phyloP scores from a whole-genome alignment of 192 early-diverging fungal genomes.

The Funneliformis geosporum region DNA sequence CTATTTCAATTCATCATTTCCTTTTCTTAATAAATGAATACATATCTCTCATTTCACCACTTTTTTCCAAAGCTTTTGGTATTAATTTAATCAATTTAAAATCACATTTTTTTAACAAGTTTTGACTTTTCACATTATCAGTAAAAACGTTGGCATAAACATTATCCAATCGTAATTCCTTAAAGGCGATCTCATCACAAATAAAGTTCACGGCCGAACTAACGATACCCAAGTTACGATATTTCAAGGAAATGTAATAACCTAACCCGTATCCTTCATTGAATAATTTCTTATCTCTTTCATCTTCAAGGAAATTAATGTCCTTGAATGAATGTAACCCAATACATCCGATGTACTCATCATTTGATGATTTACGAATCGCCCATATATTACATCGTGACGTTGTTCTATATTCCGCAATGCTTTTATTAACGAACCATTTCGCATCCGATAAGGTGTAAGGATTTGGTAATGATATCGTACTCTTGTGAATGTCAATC shows the following conservation, averaged over 20 bases:
- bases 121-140: neutral
- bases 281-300: neutral
- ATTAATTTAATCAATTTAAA: neutral
- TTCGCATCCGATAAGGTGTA: neutral
- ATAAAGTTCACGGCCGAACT: slow-evolving; percentile 4
- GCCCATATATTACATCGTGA: neutral
- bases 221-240: neutral
- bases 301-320: neutral
- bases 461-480: neutral
- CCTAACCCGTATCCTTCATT: neutral
- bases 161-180: neutral
- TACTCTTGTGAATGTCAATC: slow-evolving; percentile 2
- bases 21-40: neutral
- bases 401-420: neutral
- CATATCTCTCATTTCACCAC: neutral
- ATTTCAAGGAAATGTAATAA: slow-evolving; percentile 5
- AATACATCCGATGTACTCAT: slow-evolving; percentile 9
- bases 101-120: neutral
- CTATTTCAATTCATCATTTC: too few species aligned
- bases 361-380: neutral
- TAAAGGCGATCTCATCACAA: slow-evolving; percentile 20
- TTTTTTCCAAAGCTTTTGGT: neutral
- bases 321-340: neutral
- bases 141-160: neutral
- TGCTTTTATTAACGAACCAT: neutral